These are phyloP conservation scores for Diaporthe aspalathi DNA, from an alignment of 2,329 filamentous ascomycete genomes.

Conservation along the genomic window DNA sequence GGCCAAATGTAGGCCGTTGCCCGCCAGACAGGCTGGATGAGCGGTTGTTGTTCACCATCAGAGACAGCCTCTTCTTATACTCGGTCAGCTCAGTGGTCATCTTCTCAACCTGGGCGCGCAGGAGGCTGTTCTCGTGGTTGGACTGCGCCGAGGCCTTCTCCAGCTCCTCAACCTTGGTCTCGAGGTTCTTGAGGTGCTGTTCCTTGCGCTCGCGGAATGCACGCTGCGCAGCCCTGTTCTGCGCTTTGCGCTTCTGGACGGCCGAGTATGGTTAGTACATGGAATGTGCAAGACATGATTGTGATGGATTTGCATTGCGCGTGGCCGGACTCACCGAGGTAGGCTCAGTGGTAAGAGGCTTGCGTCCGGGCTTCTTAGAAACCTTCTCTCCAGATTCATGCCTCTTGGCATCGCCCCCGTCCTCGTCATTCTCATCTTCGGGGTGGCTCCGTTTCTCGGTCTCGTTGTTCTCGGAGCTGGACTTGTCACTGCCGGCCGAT, in stretches of 20 bases:
- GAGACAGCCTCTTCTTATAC: conserved; percentile 86
- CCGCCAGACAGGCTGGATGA: conserved; percentile 46
- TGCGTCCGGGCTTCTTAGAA: conserved; percentile 95
- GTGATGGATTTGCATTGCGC: background rate
- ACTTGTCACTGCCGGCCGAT: conserved; percentile 49
- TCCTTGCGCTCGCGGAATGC: conserved; percentile 96
- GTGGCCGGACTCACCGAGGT: conserved; percentile 79
- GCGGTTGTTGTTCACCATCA: conserved; percentile 56
- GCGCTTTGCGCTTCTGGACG: conserved; percentile 89
- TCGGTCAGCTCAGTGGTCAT: conserved; percentile 87
- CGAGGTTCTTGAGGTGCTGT: conserved; percentile 86
- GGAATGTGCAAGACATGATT: background rate
- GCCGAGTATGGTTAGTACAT: conserved; percentile 43
- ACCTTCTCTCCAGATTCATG: conserved; percentile 86
- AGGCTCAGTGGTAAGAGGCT: conserved; percentile 94
- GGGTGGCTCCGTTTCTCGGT: conserved; percentile 79
- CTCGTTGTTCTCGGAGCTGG: conserved; percentile 71
- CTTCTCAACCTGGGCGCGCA: conserved; percentile 89
- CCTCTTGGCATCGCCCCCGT: conserved; percentile 70
- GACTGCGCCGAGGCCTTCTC: conserved; percentile 86
- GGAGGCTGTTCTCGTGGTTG: conserved; percentile 84
- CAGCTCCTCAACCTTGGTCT: conserved; percentile 79
- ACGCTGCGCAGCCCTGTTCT: conserved; percentile 91
- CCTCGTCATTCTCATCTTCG: conserved; percentile 76
- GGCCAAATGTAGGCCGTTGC: conserved; percentile 59